Base-by-base conservation (phyloP, 495 filamentous ascomycete species). In the Sordaria brevicollis region DNA sequence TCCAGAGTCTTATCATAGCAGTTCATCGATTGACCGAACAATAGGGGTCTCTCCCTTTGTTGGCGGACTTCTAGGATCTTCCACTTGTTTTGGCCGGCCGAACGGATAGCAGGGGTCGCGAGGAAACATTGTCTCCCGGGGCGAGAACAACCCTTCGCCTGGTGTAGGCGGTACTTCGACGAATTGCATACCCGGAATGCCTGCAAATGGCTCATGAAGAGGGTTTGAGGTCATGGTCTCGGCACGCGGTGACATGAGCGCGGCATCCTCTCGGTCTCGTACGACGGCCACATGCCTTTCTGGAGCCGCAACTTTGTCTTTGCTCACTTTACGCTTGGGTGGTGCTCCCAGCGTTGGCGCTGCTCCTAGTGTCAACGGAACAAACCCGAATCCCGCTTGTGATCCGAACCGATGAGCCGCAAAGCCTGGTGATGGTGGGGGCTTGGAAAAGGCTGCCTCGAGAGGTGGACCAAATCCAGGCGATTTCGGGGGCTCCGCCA, bases 41-140 rank as follows among this genome's bases (percentile, higher is more conserved):
- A 92, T 90, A n/a, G 89, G 88, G 13, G 84, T 88, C 74, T 87
- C 87, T 6, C 89, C 89, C 70, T 81, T 83, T 15, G 85, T 87
- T 1, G 87, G 87, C 7, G 89, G 89, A 72, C 88, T 90, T 38
- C 89, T 76, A 5, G 89, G 89, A 71, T 92, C 89, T 8, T 82
- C 81, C 4, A 78, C 78, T 35, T 84, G 77, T 33, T 76, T 68
- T 8, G 81, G 84, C 66, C 80, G 78, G 35, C 75, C 79, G 66
- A 85, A 81, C 4, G 84, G 82, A 49, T 75, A 83, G 67, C 82
- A 82, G 0, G 83, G 81, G 67, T 85, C 83, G 54, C 84, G 79
- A 5, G 83, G 84, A 69, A 84, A 85, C 73, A 84, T 79, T 4
- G 79, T 81, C 37, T 82, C 78, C 49, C 84, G 74, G 4, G 85